A percentile compares a stretch with the other conserved stretches of the same genome.
These are phyloP conservation scores for Fusarium dlaminii DNA, from an alignment of 2,329 filamentous ascomycete species.

Conservation along the genomic window DNA sequence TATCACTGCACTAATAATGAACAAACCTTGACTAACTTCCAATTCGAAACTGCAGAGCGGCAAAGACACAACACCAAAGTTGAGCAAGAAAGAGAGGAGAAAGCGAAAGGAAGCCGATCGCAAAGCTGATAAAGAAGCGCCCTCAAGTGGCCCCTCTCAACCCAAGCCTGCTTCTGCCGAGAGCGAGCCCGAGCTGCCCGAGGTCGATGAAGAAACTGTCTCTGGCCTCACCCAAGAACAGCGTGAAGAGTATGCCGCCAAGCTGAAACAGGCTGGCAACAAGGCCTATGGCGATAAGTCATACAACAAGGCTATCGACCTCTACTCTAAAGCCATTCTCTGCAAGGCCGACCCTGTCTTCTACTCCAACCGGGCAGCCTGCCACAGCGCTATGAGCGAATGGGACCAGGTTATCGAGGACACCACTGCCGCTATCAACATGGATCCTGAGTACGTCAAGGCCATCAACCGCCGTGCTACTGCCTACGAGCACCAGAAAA, in stretches of 20 bases:
- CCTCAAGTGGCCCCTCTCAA: conserved; percentile 49
- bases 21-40: conserved; percentile 23
- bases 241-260: conserved; percentile 85
- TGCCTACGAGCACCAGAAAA: conserved; percentile 92
- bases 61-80: conserved; percentile 69
- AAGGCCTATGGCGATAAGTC: conserved; percentile 95
- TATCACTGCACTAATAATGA: background rate
- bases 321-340: conserved; percentile 94
- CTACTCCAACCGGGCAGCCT: conserved; percentile 98
- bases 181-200: conserved; percentile 73
- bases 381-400: conserved; percentile 90
- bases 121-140: conserved; percentile 59
- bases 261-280: conserved; percentile 95
- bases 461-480: conserved; percentile 95
- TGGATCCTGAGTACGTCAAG: conserved; percentile 97
- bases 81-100: conserved; percentile 88
- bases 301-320: conserved; percentile 90
- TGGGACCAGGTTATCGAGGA: conserved; percentile 98
- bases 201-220: conserved; percentile 69
- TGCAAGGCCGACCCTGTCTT: conserved; percentile 98
- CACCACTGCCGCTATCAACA: conserved; percentile 90
- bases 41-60: conserved; percentile 50
- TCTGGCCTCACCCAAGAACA: conserved; percentile 66
- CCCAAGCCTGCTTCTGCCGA: conserved; percentile 64
- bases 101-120: conserved; percentile 84